phyloP scores from a whole-genome alignment of 208 protist genomes.

The Trichomonas tenax region DNA sequence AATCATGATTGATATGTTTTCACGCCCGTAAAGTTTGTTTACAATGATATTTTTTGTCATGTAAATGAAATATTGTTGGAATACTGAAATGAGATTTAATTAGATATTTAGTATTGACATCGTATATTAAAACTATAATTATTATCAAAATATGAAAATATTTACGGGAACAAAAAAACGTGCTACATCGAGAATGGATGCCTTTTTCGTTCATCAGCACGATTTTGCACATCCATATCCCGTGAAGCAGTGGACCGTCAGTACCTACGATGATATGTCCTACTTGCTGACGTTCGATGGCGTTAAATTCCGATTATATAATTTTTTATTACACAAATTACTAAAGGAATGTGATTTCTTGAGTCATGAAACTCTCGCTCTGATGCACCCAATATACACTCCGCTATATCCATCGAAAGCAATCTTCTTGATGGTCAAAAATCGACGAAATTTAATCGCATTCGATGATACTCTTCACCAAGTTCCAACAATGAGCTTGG shows the following conservation, averaged over 20 bases:
- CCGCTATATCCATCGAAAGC: background rate
- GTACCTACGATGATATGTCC: background rate
- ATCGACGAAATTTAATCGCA: background rate
- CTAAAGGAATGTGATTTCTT: background rate
- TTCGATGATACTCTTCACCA: background rate
- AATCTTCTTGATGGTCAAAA: background rate
- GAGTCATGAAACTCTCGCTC: background rate
- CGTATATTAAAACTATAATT: too few species aligned
- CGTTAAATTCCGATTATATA: background rate
- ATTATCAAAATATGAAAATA: too few species aligned
- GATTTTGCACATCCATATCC: background rate
- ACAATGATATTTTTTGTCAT: too few species aligned
- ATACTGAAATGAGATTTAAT: too few species aligned
- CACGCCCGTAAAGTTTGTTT: too few species aligned
- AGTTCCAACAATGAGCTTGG: background rate
- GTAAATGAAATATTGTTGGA: too few species aligned
- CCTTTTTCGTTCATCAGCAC: background rate
- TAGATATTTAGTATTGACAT: too few species aligned
- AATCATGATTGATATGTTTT: too few species aligned
- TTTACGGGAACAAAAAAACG: background rate
- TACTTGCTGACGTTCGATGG: slow-evolving; percentile 1
- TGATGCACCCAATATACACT: background rate
- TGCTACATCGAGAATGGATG: background rate
- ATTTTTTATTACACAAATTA: background rate
- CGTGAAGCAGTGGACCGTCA: background rate